Evolutionary conservation across 2,329 filamentous ascomycete genomes (phyloP).

Genomic region (Pseudogymnoascus sp.): DNA sequence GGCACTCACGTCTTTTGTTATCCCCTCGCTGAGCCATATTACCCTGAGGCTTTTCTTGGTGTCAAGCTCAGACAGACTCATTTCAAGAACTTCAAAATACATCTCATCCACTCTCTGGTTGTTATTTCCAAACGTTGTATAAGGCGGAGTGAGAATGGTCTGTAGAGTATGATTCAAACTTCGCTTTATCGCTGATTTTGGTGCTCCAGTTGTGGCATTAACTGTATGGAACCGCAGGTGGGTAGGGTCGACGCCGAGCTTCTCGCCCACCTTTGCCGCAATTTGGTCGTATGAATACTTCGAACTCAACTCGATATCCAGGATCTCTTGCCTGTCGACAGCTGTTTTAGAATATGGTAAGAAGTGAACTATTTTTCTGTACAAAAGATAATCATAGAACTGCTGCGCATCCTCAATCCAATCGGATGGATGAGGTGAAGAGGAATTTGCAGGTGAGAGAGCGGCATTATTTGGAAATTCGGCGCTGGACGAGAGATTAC

Average conservation of each 20-base stretch:
- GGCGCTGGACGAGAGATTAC: neutral
- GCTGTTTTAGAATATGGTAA: slow-evolving; percentile 56
- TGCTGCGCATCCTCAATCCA: slow-evolving; percentile 64
- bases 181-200: slow-evolving; percentile 72
- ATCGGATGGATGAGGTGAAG: slow-evolving; percentile 30
- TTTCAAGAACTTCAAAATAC: slow-evolving; percentile 89
- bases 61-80: slow-evolving; percentile 86
- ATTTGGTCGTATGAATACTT: slow-evolving; percentile 88
- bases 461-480: neutral
- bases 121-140: slow-evolving; percentile 61
- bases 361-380: slow-evolving; percentile 74
- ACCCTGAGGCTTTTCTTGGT: slow-evolving; percentile 84
- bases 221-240: slow-evolving; percentile 90
- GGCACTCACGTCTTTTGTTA: slow-evolving; percentile 73
- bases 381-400: slow-evolving; percentile 89
- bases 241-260: slow-evolving; percentile 69
- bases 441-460: neutral
- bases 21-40: slow-evolving; percentile 78
- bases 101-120: slow-evolving; percentile 69
- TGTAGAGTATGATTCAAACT: slow-evolving; percentile 52
- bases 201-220: slow-evolving; percentile 65
- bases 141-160: slow-evolving; percentile 69
- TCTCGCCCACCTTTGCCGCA: slow-evolving; percentile 71
- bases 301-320: slow-evolving; percentile 71
- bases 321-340: slow-evolving; percentile 53